Percentiles rank a stretch among this genome's conserved stretches.
phyloP scores from a whole-genome alignment of 345 rosid genomes.

The Lagerstroemia speciosa region DNA sequence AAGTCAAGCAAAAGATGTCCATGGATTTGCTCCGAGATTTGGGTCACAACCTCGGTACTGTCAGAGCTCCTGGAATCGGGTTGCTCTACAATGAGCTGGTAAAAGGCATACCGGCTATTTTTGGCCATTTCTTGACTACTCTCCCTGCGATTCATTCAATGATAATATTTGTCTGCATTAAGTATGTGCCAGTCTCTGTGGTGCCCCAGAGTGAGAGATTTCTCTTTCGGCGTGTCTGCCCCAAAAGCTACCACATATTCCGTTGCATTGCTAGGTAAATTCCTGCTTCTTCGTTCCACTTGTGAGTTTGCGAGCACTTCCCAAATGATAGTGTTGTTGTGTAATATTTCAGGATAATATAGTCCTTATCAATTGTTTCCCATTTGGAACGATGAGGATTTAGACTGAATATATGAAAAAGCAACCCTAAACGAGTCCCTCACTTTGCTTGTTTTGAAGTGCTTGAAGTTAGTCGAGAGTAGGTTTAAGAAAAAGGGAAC shows the following conservation, averaged over 20 bases:
- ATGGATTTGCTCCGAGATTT: conserved; percentile 89
- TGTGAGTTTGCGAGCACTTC: background rate
- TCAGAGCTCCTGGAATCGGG: conserved; percentile 97
- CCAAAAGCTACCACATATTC: conserved; percentile 83
- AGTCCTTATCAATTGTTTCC: background rate
- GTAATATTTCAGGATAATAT: background rate
- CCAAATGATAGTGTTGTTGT: background rate
- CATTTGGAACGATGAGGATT: no score
- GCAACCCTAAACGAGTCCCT: background rate
- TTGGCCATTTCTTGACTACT: conserved; percentile 94
- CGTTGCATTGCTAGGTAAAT: conserved; percentile 93
- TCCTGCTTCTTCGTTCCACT: background rate
- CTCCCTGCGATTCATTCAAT: conserved; percentile 97
- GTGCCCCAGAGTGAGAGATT: conserved; percentile 96
- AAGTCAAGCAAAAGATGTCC: conserved; percentile 86
- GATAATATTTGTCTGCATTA: conserved; percentile 91
- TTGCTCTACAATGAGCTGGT: conserved; percentile 89
- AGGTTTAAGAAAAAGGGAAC: background rate
- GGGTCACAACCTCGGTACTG: conserved; percentile 90
- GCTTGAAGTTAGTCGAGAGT: background rate
- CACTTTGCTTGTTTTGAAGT: background rate
- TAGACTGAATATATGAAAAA: no score
- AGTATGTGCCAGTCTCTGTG: conserved; percentile 89
- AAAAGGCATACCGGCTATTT: conserved; percentile 90
- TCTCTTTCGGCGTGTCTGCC: conserved; percentile 90